A percentile compares a stretch with the other conserved stretches of the same genome.
phyloP scores from a whole-genome alignment of 2,329 filamentous ascomycete species.

The Cytospora mali region DNA sequence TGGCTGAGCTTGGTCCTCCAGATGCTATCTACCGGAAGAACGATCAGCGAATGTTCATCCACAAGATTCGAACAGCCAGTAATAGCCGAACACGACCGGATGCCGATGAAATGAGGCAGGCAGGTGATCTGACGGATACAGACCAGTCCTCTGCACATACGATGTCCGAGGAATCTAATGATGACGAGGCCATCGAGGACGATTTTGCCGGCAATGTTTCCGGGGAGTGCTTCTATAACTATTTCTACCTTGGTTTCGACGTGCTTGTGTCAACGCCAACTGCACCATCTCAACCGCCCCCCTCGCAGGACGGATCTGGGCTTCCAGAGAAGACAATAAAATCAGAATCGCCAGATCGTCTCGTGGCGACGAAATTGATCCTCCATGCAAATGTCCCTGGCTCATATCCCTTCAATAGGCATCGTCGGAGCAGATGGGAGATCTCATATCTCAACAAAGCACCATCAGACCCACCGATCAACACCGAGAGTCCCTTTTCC shows the following conservation, averaged over 20 bases:
- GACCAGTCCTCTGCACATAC: slow-evolving; percentile 76
- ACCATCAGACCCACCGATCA: slow-evolving; percentile 50
- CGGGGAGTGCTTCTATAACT: slow-evolving; percentile 91
- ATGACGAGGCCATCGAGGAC: slow-evolving; percentile 60
- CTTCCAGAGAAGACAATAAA: slow-evolving; percentile 42
- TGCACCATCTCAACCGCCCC: slow-evolving; percentile 64
- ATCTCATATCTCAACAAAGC: slow-evolving; percentile 61
- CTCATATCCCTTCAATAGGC: slow-evolving; percentile 94
- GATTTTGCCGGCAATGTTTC: slow-evolving; percentile 57
- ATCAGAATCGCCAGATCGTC: slow-evolving; percentile 57
- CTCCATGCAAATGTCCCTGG: slow-evolving; percentile 94
- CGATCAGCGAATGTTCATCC: slow-evolving; percentile 85
- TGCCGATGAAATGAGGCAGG: slow-evolving; percentile 46
- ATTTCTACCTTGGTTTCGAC: slow-evolving; percentile 95
- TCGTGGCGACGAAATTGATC: slow-evolving; percentile 89
- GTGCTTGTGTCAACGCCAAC: slow-evolving; percentile 82
- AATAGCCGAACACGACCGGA: slow-evolving; percentile 52
- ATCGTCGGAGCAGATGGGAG: slow-evolving; percentile 86
- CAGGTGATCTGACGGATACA: slow-evolving; percentile 67
- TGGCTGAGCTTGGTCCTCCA: slow-evolving; percentile 88
- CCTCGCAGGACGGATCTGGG: slow-evolving; percentile 42
- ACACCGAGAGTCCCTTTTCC: slow-evolving; percentile 79
- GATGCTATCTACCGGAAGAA: slow-evolving; percentile 93
- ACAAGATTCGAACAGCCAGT: slow-evolving; percentile 63
- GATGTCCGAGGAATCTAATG: slow-evolving; percentile 69